Conservation (phyloP, 345 rosid species). For the Luvunga scandens region DNA sequence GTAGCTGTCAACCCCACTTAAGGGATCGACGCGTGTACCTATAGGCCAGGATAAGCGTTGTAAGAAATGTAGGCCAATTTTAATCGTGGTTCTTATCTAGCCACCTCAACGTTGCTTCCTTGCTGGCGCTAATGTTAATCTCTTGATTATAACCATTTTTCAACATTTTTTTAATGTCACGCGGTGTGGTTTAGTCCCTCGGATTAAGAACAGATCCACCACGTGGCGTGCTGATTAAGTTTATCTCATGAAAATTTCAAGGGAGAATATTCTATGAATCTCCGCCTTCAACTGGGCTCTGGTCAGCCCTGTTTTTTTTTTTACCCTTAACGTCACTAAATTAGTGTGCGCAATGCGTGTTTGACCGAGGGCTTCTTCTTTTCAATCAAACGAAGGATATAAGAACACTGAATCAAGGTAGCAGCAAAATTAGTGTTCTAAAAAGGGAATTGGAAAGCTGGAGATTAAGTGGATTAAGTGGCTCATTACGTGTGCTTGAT, state of each 20-base stretch:
- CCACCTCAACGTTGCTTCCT: constrained; percentile 37
- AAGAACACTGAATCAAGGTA: background rate
- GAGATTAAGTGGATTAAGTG: background rate
- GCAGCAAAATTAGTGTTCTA: background rate
- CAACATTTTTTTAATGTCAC: background rate
- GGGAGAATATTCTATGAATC: constrained; percentile 10
- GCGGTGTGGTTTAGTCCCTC: background rate
- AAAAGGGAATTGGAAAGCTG: background rate
- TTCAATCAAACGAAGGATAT: background rate
- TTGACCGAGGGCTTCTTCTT: background rate
- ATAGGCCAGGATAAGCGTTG: constrained; percentile 22
- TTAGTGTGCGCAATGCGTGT: background rate
- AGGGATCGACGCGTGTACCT: constrained; percentile 14
- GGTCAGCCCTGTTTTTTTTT: background rate
- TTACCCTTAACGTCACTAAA: no score
- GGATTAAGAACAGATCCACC: background rate
- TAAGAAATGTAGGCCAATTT: background rate
- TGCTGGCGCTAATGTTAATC: constrained; percentile 5
- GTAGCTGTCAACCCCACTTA: background rate
- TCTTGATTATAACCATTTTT: background rate
- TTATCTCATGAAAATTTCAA: background rate
- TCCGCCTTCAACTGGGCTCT: background rate
- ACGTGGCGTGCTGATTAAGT: background rate
- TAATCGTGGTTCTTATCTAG: constrained; percentile 28
- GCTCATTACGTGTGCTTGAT: background rate